phyloP scores from a whole-genome alignment of 139 green algal species.

The Chlorella sp. region DNA sequence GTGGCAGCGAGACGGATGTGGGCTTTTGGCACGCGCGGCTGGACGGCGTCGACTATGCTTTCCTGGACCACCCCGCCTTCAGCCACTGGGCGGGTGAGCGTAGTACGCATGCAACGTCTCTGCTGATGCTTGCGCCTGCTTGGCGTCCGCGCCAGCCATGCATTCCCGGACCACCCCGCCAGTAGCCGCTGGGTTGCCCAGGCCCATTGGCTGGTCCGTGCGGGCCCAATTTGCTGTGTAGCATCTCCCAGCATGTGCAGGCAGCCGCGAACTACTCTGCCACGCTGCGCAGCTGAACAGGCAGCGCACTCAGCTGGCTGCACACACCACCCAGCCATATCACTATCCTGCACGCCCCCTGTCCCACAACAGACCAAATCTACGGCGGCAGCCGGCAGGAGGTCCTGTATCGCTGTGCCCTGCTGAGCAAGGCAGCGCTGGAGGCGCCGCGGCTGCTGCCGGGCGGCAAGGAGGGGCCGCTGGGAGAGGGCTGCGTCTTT shows the following conservation, averaged over 20 bases:
- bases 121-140: neutral
- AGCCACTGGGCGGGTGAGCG: conserved; percentile 47
- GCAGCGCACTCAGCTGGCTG: too few relatives aligned
- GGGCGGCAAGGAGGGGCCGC: conserved; percentile 61
- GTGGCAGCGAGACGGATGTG: conserved; percentile 64
- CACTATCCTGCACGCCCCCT: neutral
- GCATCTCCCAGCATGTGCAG: too few relatives aligned
- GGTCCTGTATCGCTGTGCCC: conserved; percentile 77
- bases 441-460: conserved; percentile 88
- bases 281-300: too few relatives aligned
- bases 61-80: conserved; percentile 93
- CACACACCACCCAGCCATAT: too few relatives aligned
- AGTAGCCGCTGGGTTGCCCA: conserved; percentile 65
- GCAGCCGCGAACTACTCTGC: too few relatives aligned
- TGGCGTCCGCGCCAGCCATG: too few relatives aligned
- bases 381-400: conserved; percentile 81
- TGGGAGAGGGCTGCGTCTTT: conserved; percentile 60
- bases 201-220: neutral
- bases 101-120: too few relatives aligned
- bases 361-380: conserved; percentile 63
- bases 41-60: conserved; percentile 91
- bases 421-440: conserved; percentile 87
- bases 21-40: conserved; percentile 80
- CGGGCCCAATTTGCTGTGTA: too few relatives aligned
- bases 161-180: conserved; percentile 92